Conservation (phyloP, 169 alveolate genomes). For the Eimeria praecox region DNA sequence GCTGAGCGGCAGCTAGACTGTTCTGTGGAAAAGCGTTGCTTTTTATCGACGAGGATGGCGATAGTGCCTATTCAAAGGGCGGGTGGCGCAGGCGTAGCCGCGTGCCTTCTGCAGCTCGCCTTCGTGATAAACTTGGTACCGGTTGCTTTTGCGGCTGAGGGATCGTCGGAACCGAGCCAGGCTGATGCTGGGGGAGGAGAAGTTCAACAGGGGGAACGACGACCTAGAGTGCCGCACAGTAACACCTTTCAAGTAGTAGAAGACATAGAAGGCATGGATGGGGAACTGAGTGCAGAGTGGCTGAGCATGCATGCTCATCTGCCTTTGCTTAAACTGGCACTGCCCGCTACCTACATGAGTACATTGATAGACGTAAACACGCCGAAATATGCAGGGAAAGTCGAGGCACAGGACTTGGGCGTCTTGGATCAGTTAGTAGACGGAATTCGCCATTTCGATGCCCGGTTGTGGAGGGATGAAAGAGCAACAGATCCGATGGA, state of each 20-base stretch:
- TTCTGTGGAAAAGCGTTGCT: neutral
- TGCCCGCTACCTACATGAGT: slow-evolving; percentile 78
- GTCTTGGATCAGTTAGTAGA: slow-evolving; percentile 74
- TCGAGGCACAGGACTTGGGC: slow-evolving; percentile 68
- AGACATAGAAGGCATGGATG: slow-evolving; percentile 55
- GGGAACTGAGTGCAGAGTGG: slow-evolving; percentile 60
- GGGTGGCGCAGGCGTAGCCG: neutral
- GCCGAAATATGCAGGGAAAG: slow-evolving; percentile 42
- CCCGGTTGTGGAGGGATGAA: slow-evolving; percentile 67
- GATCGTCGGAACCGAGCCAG: neutral
- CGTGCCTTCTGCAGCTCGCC: neutral
- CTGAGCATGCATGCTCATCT: slow-evolving; percentile 48
- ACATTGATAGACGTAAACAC: slow-evolving; percentile 68
- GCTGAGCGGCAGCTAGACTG: neutral
- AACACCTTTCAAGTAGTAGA: slow-evolving; percentile 27
- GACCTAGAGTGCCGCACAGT: slow-evolving; percentile 11
- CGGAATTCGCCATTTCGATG: slow-evolving; percentile 71
- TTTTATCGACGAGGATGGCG: neutral
- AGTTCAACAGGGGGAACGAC: neutral
- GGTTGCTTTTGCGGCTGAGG: slow-evolving; percentile 16
- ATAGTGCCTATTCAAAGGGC: neutral
- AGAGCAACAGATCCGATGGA: neutral
- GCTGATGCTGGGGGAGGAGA: neutral
- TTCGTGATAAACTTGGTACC: neutral
- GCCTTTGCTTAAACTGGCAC: slow-evolving; percentile 66